These are phyloP conservation scores for Saccharomyces hybrid DNA, from an alignment of 1,139 yeast species.

Conservation along the genomic window DNA sequence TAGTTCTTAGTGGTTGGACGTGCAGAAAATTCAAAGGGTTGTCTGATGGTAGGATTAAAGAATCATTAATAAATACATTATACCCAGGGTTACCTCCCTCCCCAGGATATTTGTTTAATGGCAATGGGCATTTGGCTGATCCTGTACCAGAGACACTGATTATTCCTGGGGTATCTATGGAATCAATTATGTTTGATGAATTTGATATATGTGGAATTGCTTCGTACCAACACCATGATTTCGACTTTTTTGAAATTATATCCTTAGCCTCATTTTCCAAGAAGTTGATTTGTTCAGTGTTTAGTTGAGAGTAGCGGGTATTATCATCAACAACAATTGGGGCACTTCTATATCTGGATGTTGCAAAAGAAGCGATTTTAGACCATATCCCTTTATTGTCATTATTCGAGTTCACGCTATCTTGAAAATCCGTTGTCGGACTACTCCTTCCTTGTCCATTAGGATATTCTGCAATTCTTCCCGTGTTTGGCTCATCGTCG, in stretches of 20 bases:
- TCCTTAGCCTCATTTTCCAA: conserved; percentile 24
- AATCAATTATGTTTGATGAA: conserved; percentile 1
- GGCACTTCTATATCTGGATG: background rate
- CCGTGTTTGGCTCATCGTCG: background rate
- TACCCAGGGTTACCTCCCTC: conserved; percentile 13
- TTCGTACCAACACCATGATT: conserved; percentile 30
- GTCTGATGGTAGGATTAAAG: conserved; percentile 27
- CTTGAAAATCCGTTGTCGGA: background rate
- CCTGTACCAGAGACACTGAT: conserved; percentile 28
- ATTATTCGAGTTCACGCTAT: background rate
- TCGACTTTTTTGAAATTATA: conserved; percentile 15
- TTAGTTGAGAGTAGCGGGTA: conserved; percentile 24
- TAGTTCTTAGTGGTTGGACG: conserved; percentile 23
- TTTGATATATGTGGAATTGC: conserved; percentile 10
- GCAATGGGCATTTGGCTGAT: conserved; percentile 26
- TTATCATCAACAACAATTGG: conserved; percentile 12
- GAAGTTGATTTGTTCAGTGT: conserved; percentile 20
- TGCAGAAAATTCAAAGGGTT: conserved; percentile 26
- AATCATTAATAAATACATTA: conserved; percentile 22
- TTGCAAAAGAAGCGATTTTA: background rate
- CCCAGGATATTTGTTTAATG: conserved; percentile 21
- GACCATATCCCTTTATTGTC: background rate
- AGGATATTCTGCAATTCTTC: background rate
- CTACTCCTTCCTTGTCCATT: background rate
- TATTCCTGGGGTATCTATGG: conserved; percentile 17